Percentiles rank a stretch among this genome's conserved stretches.
phyloP scores from a whole-genome alignment of 768 basidiomycete species.

The Leccinum broughii region DNA sequence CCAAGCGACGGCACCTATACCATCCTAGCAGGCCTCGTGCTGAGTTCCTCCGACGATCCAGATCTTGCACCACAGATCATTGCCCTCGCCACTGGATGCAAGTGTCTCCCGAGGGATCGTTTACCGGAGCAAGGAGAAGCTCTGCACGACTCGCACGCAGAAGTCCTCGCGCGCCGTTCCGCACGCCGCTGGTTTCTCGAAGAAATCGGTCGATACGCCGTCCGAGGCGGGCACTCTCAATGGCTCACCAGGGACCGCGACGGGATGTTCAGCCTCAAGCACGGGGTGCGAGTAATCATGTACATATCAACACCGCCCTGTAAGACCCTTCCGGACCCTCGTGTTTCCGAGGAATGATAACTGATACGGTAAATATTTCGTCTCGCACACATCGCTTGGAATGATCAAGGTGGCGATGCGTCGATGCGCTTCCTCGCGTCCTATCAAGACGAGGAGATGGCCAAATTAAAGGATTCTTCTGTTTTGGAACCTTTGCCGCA shows the following conservation, averaged over 20 bases:
- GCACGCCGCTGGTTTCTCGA: slow-evolving; percentile 78
- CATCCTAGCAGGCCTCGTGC: slow-evolving; percentile 55
- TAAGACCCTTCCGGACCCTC: slow-evolving; percentile 34
- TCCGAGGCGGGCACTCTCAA: slow-evolving; percentile 37
- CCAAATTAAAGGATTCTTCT: slow-evolving; percentile 59
- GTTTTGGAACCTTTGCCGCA: slow-evolving; percentile 36
- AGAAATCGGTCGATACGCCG: slow-evolving; percentile 45
- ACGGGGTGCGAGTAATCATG: slow-evolving; percentile 54
- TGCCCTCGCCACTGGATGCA: slow-evolving; percentile 79
- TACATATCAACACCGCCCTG: slow-evolving; percentile 77
- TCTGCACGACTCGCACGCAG: slow-evolving; percentile 89
- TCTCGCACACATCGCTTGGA: not conserved
- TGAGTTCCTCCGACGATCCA: slow-evolving; percentile 38
- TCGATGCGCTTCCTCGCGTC: slow-evolving; percentile 78
- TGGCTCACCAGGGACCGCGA: slow-evolving; percentile 47
- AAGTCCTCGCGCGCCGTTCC: slow-evolving; percentile 83
- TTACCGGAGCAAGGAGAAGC: slow-evolving; percentile 73
- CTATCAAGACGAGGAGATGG: slow-evolving; percentile 73
- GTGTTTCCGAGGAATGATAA: not conserved
- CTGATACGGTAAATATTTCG: not conserved
- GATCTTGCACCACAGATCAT: slow-evolving; percentile 48
- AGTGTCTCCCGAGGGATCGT: slow-evolving; percentile 69
- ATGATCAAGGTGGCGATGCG: slow-evolving; percentile 81
- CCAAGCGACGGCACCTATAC: slow-evolving; percentile 63
- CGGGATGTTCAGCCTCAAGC: slow-evolving; percentile 46